Base-by-base conservation (phyloP, 192 early-diverging fungal genomes). In the Haplosporangium gracile region DNA sequence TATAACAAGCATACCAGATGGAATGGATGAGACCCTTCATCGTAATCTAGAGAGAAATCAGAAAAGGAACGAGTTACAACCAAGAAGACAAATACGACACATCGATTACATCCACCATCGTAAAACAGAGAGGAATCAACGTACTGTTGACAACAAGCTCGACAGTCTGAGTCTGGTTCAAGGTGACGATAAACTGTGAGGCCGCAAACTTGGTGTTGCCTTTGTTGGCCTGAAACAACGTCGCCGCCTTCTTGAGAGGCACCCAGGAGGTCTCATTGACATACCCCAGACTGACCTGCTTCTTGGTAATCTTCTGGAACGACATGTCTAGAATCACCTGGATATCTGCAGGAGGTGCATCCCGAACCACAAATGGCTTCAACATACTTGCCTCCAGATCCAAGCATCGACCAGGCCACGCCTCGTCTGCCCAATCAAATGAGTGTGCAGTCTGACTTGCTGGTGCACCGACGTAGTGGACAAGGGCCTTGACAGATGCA, bases 381-480 rank as follows among this genome's bases (percentile, higher is more conserved):
- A 88, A 34, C 70, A 73, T 72, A 24, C 63, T 38, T 3, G 32
- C 15, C 20, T 70, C 29, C 18, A 88, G 57, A 40, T 82, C 81
- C 3, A 79, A 18, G 47, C 80, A 79, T 10, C 68, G 29, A 0
- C 70, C 70, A 13, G 74, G 26, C 80, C 80, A 81, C 32, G 51
- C 36, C 7, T 57, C 16, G 1, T 74, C 69, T 7, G 42, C 74
- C 74, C 72, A 81, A 29, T 75, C 74, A 42, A 24, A 11, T 29
- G 89, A 55, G 3, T 38, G 60, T 5, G 87, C 75, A 1, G 60
- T 11, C 60, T 79, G 29, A 0, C 13, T 69, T 10, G n/a, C 70
- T 34, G 42, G 24, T 15, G 89, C 89, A 18, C 83, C 89, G 1
- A 55, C 79, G 68, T 90, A 90, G 39, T 76, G 77, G 10, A 90